A percentile compares a stretch with the other conserved stretches of the same genome.
phyloP scores from a whole-genome alignment of 306 rosid genomes.

The Potentilla sterilis region DNA sequence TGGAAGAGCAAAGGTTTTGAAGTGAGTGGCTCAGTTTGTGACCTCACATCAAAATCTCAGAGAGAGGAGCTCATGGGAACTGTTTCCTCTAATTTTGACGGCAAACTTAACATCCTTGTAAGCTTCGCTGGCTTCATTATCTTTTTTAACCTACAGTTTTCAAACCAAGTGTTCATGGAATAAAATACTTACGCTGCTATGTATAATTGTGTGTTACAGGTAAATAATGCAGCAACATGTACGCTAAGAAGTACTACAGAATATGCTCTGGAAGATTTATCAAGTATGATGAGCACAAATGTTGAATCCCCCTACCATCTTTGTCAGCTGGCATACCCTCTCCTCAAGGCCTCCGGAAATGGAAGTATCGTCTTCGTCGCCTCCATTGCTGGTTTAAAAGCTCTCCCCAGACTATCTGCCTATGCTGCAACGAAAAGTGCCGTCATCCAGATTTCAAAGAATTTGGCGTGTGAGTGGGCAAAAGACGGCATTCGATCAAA shows the following conservation, averaged over 20 bases:
- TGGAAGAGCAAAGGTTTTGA: slow-evolving; percentile 39
- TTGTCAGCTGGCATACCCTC: slow-evolving; percentile 41
- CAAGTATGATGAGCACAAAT: slow-evolving; percentile 31
- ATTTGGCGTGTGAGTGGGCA: slow-evolving; percentile 70
- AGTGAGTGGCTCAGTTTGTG: slow-evolving; percentile 47
- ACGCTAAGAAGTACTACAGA: slow-evolving; percentile 14
- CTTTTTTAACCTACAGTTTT: background rate
- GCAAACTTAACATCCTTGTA: slow-evolving; percentile 51
- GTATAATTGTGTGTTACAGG: slow-evolving; percentile 13
- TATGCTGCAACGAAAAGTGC: slow-evolving; percentile 74
- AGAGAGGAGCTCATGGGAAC: slow-evolving; percentile 37
- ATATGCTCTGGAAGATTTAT: slow-evolving; percentile 26
- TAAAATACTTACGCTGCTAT: background rate
- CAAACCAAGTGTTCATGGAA: background rate
- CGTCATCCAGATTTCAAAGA: slow-evolving; percentile 53
- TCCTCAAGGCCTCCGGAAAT: slow-evolving; percentile 42
- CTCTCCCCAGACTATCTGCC: slow-evolving; percentile 33
- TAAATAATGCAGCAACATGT: slow-evolving; percentile 29
- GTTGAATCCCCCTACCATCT: slow-evolving; percentile 42
- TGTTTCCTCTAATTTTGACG: slow-evolving; percentile 35
- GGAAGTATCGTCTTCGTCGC: slow-evolving; percentile 46
- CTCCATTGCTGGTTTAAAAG: slow-evolving; percentile 43
- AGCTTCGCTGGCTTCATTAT: background rate
- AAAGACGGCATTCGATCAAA: slow-evolving; percentile 57
- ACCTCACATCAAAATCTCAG: slow-evolving; percentile 27